These are phyloP conservation scores for Stephania cephalantha DNA, from an alignment of 164 flowering plant species.

Conservation along the genomic window DNA sequence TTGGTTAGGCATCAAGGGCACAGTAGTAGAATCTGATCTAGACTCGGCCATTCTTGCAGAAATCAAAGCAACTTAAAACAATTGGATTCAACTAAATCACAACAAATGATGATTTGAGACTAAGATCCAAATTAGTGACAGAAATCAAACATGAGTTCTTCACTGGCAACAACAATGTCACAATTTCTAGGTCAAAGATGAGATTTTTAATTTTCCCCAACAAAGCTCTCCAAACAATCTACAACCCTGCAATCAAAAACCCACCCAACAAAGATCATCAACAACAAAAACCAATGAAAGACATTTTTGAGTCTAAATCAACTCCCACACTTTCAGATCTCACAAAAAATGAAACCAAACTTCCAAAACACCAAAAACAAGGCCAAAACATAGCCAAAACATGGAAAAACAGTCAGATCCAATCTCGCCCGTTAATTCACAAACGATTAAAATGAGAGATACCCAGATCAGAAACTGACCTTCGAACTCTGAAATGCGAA, in stretches of 20 bases:
- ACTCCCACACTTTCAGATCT: neutral
- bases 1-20: constrained; percentile 32
- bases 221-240: neutral
- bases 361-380: neutral
- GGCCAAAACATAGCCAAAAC: neutral
- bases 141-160: neutral
- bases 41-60: constrained; percentile 38
- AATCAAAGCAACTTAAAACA: neutral
- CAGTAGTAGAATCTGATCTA: constrained; percentile 9
- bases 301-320: neutral
- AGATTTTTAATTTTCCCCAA: neutral
- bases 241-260: constrained; percentile 4
- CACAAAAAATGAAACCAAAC: neutral
- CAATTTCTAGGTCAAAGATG: neutral
- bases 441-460: neutral
- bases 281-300: neutral
- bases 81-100: constrained; percentile 9
- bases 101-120: neutral
- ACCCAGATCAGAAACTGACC: neutral
- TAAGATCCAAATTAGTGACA: no score
- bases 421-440: no score
- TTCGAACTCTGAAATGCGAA: neutral
- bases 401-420: neutral
- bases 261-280: neutral
- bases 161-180: neutral